Base-by-base conservation (phyloP, 257 asterid genomes). In the Sherardia arvensis region DNA sequence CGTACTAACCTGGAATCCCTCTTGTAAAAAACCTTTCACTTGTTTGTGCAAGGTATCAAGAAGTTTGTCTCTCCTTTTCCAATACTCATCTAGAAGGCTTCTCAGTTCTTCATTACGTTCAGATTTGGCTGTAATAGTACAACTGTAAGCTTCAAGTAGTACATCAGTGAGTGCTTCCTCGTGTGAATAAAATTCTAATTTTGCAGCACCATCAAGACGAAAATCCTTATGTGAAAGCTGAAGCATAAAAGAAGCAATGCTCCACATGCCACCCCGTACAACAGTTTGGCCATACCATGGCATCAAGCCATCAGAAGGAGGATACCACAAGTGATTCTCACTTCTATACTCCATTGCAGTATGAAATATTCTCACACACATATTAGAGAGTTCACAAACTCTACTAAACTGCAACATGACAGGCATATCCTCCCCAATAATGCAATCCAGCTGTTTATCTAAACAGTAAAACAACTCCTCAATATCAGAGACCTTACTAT, bases 401-500 rank as follows among this genome's bases (percentile, higher is more conserved):
- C 95, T 83, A 69, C 83, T 87, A 68, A 78, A 72, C 76, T 82
- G 91, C 75, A 75, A 73, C 40, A 74, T 62, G 65, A 78, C 74
- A 22, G 86, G 69, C 95, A 88, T 83, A 61, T 85, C 88, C 40
- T 58, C 80, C 33, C 66, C 76, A 70, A 85, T 78, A 54, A 88
- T 68, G 78, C 70, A 75, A 34, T 79, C 85, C 14, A 92, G 83
- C 61, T 85, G 86, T 74, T 78, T 87, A 77, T 87, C 97, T 72
- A 92, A 74, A 86, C 95, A 85, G 75, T 79, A 78, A 78, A 88
- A 92, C 51, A 87, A 65, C 77, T 92, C 94, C 80, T 87, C 93
- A 47, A 89, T 83, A 65, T 87, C 95, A 61, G 99, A 89, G 70
- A 92, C 97, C 79, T 83, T 92, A 64, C 96, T 92, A 66, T 85